phyloP scores from a whole-genome alignment of 306 rosid species.

The Malus fusca region DNA sequence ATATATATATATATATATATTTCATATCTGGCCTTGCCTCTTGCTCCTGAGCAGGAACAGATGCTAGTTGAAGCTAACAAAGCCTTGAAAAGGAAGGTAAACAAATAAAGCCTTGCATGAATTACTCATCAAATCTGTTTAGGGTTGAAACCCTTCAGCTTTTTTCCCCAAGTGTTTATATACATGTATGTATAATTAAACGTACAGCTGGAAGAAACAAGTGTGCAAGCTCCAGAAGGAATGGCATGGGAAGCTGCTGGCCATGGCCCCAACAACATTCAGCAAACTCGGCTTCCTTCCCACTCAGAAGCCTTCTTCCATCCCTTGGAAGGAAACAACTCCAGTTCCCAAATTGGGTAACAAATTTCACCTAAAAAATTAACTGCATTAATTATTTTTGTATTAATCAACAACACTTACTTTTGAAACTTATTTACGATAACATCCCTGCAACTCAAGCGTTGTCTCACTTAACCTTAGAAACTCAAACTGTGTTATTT shows the following conservation, averaged over 20 bases:
- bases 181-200: neutral
- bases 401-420: neutral
- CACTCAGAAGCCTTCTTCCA: slow-evolving; percentile 48
- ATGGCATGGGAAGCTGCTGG: slow-evolving; percentile 46
- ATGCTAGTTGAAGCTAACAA: slow-evolving; percentile 56
- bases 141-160: neutral
- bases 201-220: slow-evolving; percentile 54
- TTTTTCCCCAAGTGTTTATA: neutral
- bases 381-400: neutral
- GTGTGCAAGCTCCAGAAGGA: slow-evolving; percentile 19
- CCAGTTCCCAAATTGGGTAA: slow-evolving; percentile 66
- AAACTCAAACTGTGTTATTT: neutral
- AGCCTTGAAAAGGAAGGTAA: slow-evolving; percentile 52
- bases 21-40: neutral
- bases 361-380: neutral
- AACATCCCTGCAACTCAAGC: neutral
- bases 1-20: too few species aligned
- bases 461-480: neutral
- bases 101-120: neutral
- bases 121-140: neutral
- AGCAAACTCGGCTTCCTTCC: slow-evolving; percentile 25
- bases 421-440: neutral
- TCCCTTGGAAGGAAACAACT: slow-evolving; percentile 37
- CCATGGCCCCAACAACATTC: slow-evolving; percentile 8
- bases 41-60: slow-evolving; percentile 44